phyloP scores from a whole-genome alignment of 768 basidiomycete genomes.

The Suillus discolor region DNA sequence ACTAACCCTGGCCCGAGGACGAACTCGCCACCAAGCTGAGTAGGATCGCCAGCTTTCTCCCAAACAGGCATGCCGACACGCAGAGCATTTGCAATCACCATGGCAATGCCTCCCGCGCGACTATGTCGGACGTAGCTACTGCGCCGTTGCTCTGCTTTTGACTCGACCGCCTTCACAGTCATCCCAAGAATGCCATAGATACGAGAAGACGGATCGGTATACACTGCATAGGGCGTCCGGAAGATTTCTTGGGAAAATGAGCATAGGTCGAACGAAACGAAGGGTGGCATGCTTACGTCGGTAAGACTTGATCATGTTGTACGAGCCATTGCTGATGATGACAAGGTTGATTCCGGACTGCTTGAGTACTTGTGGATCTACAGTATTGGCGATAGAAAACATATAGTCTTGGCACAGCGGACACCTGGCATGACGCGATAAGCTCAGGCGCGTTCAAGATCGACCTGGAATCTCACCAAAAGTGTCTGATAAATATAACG shows the following conservation, averaged over 20 bases:
- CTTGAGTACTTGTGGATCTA: slow-evolving; percentile 49
- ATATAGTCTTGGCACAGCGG: slow-evolving; percentile 89
- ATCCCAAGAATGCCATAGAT: slow-evolving; percentile 81
- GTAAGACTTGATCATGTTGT: slow-evolving; percentile 77
- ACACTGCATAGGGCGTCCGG: slow-evolving; percentile 69
- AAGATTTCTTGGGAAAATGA: slow-evolving; percentile 57
- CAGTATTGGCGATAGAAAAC: slow-evolving; percentile 56
- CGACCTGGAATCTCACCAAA: slow-evolving; percentile 50
- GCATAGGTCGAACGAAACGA: neutral
- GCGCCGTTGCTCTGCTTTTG: slow-evolving; percentile 44
- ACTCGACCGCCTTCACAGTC: slow-evolving; percentile 49
- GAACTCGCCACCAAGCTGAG: slow-evolving; percentile 91
- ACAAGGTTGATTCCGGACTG: slow-evolving; percentile 60
- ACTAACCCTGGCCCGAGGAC: slow-evolving; percentile 66
- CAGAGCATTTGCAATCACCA: slow-evolving; percentile 70
- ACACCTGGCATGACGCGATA: slow-evolving; percentile 47
- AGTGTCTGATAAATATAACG: slow-evolving; percentile 86
- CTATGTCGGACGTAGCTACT: slow-evolving; percentile 73
- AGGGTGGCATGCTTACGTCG: slow-evolving; percentile 43
- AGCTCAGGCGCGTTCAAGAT: slow-evolving; percentile 7
- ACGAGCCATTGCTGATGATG: slow-evolving; percentile 79
- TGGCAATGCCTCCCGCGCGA: slow-evolving; percentile 65
- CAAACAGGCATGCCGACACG: slow-evolving; percentile 80
- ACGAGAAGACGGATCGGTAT: slow-evolving; percentile 72
- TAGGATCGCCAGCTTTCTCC: slow-evolving; percentile 75